Percentiles rank a stretch among this genome's conserved stretches.
phyloP scores from a whole-genome alignment of 805 yeast species.

The Nakazawaea sp. region DNA sequence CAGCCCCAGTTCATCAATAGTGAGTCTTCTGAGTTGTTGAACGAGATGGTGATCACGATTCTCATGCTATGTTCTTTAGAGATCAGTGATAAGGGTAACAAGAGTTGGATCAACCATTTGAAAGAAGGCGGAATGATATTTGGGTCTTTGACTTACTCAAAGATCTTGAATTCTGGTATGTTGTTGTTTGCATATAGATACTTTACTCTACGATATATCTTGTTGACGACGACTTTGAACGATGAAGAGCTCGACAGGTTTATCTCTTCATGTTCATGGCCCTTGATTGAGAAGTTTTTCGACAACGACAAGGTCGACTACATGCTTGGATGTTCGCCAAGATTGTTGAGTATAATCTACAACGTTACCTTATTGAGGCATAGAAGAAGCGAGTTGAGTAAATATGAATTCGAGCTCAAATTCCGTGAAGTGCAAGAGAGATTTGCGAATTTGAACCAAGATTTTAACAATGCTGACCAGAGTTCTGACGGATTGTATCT shows the following conservation, averaged over 20 bases:
- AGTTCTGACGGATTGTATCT: constrained; percentile 10
- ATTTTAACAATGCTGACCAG: constrained; percentile 2
- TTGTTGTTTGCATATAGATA: constrained; percentile 24
- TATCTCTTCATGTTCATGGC: constrained; percentile 18
- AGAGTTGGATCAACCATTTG: constrained; percentile 22
- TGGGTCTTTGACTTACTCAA: constrained; percentile 15
- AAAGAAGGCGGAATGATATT: constrained; percentile 24
- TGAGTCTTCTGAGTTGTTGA: constrained; percentile 14
- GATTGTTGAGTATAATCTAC: constrained; percentile 18
- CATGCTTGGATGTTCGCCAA: constrained; percentile 28
- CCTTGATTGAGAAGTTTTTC: constrained; percentile 18
- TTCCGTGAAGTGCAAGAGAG: constrained; percentile 12
- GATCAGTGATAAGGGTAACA: constrained; percentile 21
- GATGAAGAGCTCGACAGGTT: constrained; percentile 13
- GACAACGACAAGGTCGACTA: constrained; percentile 21
- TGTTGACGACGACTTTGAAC: constrained; percentile 20
- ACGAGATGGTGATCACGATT: constrained; percentile 22
- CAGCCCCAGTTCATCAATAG: constrained; percentile 14
- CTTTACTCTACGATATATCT: constrained; percentile 23
- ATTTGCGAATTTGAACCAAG: constrained; percentile 12
- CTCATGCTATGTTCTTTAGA: constrained; percentile 24
- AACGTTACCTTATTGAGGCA: constrained; percentile 17
- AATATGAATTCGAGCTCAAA: not conserved
- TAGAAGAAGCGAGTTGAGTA: constrained; percentile 3
- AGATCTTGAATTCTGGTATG: constrained; percentile 17